Conservation (phyloP, 805 yeast species). For the Saturnispora mendoncae region DNA sequence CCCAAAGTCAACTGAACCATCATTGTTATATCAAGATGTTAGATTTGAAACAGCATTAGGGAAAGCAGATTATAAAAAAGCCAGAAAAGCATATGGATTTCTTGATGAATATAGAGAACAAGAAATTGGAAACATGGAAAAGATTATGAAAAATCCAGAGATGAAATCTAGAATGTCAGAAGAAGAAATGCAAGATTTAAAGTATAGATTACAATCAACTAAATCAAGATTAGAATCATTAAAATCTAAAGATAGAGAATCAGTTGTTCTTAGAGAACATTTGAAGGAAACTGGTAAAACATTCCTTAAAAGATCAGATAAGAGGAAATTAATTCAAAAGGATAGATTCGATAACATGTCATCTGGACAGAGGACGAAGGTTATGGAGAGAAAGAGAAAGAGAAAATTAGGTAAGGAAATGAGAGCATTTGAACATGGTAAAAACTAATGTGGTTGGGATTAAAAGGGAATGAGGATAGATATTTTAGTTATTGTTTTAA, state of each 20-base stretch:
- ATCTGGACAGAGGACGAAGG: conserved; percentile 64
- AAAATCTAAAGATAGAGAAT: conserved; percentile 67
- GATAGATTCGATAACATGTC: conserved; percentile 72
- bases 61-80: conserved; percentile 47
- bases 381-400: conserved; percentile 81
- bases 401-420: conserved; percentile 77
- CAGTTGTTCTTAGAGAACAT: conserved; percentile 52
- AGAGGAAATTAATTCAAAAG: conserved; percentile 64
- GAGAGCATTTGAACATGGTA: conserved; percentile 31
- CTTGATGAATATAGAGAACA: conserved; percentile 74
- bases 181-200: conserved; percentile 43
- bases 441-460: conserved; percentile 6
- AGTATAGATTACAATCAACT: conserved; percentile 51
- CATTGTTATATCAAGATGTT: conserved; percentile 47
- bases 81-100: conserved; percentile 74
- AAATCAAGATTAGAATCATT: conserved; percentile 59
- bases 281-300: conserved; percentile 37
- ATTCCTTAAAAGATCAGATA: conserved; percentile 60
- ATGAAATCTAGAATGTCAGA: conserved; percentile 33
- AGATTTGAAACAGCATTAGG: conserved; percentile 90
- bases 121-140: conserved; percentile 57
- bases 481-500: too few species aligned
- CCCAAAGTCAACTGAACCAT: conserved; percentile 25
- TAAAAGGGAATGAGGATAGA: not conserved
- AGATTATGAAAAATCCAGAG: conserved; percentile 47